A percentile compares a stretch with the other conserved stretches of the same genome.
Conservation (phyloP, 2,329 filamentous ascomycete genomes). For the Neofusicoccum cordaticola region DNA sequence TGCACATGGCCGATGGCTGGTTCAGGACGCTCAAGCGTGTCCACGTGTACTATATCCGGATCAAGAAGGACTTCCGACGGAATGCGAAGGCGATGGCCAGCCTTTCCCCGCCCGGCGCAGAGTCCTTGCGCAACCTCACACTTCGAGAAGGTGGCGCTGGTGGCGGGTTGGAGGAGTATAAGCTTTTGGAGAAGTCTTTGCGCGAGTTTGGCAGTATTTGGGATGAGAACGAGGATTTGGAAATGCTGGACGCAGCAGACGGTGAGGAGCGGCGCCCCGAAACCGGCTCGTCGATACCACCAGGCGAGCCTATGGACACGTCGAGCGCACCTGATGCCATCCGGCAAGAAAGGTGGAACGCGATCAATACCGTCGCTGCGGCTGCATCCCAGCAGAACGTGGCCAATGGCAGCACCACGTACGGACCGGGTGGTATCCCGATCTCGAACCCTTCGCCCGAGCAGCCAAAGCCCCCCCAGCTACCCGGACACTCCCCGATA, state of each 20-base stretch:
- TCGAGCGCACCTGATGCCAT: constrained; percentile 13
- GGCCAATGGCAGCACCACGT: constrained; percentile 5
- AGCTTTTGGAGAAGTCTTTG: constrained; percentile 38
- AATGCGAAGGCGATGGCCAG: constrained; percentile 29
- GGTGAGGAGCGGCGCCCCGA: constrained; percentile 21
- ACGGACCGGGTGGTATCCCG: constrained; percentile 14
- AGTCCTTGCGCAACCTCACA: constrained; percentile 35
- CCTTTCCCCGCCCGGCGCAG: constrained; percentile 24
- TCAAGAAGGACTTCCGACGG: constrained; percentile 50
- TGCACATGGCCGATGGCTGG: constrained; percentile 59
- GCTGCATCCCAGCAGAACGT: constrained; percentile 20
- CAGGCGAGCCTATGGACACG: constrained; percentile 1
- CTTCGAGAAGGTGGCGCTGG: constrained; percentile 33
- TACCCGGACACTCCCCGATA: constrained; percentile 10
- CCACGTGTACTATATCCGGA: constrained; percentile 52
- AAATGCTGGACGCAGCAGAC: constrained; percentile 31
- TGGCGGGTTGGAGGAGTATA: constrained; percentile 52
- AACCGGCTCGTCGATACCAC: constrained; percentile 17
- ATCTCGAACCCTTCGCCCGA: constrained; percentile 17
- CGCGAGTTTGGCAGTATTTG: constrained; percentile 33
- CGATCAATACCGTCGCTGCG: constrained; percentile 36
- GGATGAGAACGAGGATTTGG: constrained; percentile 31
- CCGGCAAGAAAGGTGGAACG: constrained; percentile 38
- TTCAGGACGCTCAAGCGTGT: constrained; percentile 53
- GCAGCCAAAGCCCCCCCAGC: constrained; percentile 5